Evolutionary conservation across 306 rosid genomes (phyloP).

Genomic region (Prunus fruticosa): DNA sequence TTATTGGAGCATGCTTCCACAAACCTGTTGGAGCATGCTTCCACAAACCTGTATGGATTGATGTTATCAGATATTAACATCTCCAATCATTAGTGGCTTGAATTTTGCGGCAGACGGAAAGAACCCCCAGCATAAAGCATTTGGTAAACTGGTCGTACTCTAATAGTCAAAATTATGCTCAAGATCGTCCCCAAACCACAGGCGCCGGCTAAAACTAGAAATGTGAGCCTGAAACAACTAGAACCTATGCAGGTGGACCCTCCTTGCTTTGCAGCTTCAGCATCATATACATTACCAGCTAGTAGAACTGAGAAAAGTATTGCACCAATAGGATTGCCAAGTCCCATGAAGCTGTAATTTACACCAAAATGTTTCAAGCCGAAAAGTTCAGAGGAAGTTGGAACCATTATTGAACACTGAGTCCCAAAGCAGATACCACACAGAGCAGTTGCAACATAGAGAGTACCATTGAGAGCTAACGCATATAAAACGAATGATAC

Average conservation of each 20-base stretch:
- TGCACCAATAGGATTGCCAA: slow-evolving; percentile 78
- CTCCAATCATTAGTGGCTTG: slow-evolving; percentile 23
- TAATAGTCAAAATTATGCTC: slow-evolving; percentile 57
- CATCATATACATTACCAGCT: slow-evolving; percentile 60
- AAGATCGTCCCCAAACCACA: slow-evolving; percentile 67
- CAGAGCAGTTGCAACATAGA: slow-evolving; percentile 69
- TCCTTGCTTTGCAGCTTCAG: slow-evolving; percentile 82
- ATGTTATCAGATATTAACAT: not conserved
- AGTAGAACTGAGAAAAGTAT: slow-evolving; percentile 64
- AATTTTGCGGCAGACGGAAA: slow-evolving; percentile 41
- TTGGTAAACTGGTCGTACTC: slow-evolving; percentile 70
- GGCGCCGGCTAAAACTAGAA: slow-evolving; percentile 59
- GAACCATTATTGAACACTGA: slow-evolving; percentile 56
- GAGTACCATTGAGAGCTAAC: slow-evolving; percentile 45
- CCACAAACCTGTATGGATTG: not conserved
- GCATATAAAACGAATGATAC: slow-evolving; percentile 55
- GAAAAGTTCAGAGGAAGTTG: slow-evolving; percentile 60
- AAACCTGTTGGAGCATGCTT: not conserved
- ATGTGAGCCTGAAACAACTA: slow-evolving; percentile 69
- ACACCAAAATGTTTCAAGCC: slow-evolving; percentile 68
- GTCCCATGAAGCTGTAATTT: slow-evolving; percentile 49
- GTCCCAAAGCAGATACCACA: slow-evolving; percentile 65
- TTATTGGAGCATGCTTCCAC: not conserved
- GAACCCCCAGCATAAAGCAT: slow-evolving; percentile 69
- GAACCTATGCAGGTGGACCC: slow-evolving; percentile 60